Base-by-base conservation (phyloP, 768 basidiomycete genomes). In the Boletellus ananiceps region DNA sequence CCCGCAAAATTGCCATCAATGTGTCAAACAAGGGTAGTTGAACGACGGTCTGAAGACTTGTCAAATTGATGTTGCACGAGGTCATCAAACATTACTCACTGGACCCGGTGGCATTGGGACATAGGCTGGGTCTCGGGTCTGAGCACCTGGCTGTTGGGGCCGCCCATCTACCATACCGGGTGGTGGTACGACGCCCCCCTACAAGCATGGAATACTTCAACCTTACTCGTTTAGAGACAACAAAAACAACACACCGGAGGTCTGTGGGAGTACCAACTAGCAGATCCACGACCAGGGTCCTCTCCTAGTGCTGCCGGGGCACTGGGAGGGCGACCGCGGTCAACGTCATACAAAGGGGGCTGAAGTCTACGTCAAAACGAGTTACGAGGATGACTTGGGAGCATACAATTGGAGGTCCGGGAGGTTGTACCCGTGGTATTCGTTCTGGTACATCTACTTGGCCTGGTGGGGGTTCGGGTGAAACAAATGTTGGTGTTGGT, bases 1-100 rank as follows among this genome's bases (percentile, higher is more conserved):
- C 87, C 49, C 86, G 70, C 21, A 88, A 66, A 49, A 90, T 76
- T 38, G 78, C 74, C 74, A 91, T 77, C 47, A 90, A 71, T 1
- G 83, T 81, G 44, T 86, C 80, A 49, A 88, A 86, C 2, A 84
- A 70, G 2, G 84, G 84, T 4, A 86, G 49, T 55, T 82, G 77
- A 12, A 86, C 78, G 46, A 80, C 69, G 23, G 81, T 78, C 84
- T 86, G 53, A 19, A 14, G 34, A 54, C 9, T 40, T 46, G 27
- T 60, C 18, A 50, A 29, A 31, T 35, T 32, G 31, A 40, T 46
- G n/a, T 21, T n/a, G 23, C 36, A 14, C 9, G 34, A 31, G 8
- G 11, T 29, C 9, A 37, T 34, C 46, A 9, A 5, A 38, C 5
- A 25, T 21, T 2, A 74, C 81, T 65, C 54, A 83, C 82, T 36